phyloP scores from a whole-genome alignment of 495 filamentous ascomycete genomes.

The Xylaria flabelliformis region DNA sequence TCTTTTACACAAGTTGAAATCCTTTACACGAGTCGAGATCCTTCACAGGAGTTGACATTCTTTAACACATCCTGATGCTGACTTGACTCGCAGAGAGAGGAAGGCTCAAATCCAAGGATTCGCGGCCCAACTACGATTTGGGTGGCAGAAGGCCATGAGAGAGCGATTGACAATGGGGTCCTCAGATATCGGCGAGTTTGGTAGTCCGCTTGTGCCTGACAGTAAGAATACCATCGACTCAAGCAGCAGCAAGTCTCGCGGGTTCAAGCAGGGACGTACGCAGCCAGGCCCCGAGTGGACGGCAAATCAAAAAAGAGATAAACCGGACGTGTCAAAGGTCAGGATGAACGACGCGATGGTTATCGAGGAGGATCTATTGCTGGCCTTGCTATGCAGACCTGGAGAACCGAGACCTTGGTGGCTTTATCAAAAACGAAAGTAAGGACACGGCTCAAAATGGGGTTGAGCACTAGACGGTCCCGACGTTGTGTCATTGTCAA shows the following conservation, averaged over 20 bases:
- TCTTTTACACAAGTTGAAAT: not conserved
- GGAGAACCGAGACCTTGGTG: not conserved
- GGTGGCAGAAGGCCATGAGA: not conserved
- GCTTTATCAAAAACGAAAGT: not conserved
- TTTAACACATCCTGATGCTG: not conserved
- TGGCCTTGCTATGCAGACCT: not conserved
- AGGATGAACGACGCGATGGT: slow-evolving; percentile 6
- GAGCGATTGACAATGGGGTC: not conserved
- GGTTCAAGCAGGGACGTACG: not conserved
- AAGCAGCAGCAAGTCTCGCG: not conserved
- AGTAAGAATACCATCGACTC: not conserved
- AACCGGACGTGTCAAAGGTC: not conserved
- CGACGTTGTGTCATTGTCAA: not conserved
- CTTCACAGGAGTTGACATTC: not conserved
- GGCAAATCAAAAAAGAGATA: not conserved
- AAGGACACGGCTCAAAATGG: not conserved
- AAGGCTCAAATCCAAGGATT: not conserved
- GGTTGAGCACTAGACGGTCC: not conserved
- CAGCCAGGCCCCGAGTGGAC: not conserved
- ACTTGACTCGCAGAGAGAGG: not conserved
- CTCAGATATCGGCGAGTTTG: not conserved
- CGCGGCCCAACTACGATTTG: not conserved
- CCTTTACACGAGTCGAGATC: not conserved
- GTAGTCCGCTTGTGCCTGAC: not conserved
- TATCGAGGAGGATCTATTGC: not conserved